Conservation (phyloP, 1,284 basidiomycete genomes). For the Retiboletus flavoniger region DNA sequence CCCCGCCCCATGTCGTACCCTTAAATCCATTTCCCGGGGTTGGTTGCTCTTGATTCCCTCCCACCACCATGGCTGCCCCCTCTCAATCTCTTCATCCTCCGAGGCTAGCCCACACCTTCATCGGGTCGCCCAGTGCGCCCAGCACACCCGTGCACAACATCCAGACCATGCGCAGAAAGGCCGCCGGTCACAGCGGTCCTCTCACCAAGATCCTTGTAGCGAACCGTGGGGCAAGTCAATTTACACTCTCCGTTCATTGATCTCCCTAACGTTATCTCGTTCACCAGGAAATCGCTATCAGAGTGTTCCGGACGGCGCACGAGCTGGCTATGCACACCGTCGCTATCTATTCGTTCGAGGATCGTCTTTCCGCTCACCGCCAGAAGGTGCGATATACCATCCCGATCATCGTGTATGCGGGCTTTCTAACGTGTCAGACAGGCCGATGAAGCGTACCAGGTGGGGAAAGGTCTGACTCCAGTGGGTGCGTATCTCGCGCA, state of each 20-base stretch:
- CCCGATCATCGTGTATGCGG: neutral
- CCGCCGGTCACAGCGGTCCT: slow-evolving; percentile 87
- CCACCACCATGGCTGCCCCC: slow-evolving; percentile 45
- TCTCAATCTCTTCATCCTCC: slow-evolving; percentile 60
- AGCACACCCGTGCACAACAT: slow-evolving; percentile 86
- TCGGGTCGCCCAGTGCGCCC: slow-evolving; percentile 68
- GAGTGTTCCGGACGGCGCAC: slow-evolving; percentile 98
- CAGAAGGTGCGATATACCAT: slow-evolving; percentile 75
- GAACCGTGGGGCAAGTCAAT: slow-evolving; percentile 80
- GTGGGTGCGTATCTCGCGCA: slow-evolving; percentile 97
- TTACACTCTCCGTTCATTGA: slow-evolving; percentile 2
- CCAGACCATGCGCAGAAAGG: slow-evolving; percentile 87
- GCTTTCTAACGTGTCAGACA: slow-evolving; percentile 51
- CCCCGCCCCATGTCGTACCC: neutral
- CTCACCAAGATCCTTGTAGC: slow-evolving; percentile 94
- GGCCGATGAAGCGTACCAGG: slow-evolving; percentile 99
- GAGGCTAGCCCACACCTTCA: slow-evolving; percentile 68
- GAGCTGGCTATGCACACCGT: slow-evolving; percentile 99
- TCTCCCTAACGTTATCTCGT: slow-evolving; percentile 5
- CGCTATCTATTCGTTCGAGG: slow-evolving; percentile 97
- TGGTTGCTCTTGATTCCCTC: slow-evolving; percentile 13
- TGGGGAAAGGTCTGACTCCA: slow-evolving; percentile 93
- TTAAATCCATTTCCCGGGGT: slow-evolving; percentile 14
- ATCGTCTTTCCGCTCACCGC: slow-evolving; percentile 94
- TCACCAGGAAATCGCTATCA: slow-evolving; percentile 94